Evolutionary conservation across 148 eudicot species (phyloP).

Genomic region (Camellia sinensis): DNA sequence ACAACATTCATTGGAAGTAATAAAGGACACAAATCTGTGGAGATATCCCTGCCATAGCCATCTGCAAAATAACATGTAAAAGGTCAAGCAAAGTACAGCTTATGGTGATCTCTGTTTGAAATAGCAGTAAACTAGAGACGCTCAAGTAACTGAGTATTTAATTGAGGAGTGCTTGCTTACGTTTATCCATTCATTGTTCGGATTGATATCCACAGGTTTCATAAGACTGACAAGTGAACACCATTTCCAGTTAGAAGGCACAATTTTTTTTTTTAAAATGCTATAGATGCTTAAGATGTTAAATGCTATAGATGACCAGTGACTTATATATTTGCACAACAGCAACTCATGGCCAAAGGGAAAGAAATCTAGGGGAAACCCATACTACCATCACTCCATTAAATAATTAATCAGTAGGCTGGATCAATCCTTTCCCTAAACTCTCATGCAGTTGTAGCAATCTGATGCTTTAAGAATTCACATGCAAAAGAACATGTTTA

Average conservation of each 20-base stretch:
- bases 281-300: background rate
- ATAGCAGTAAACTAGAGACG: background rate
- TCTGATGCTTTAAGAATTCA: background rate
- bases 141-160: background rate
- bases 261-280: background rate
- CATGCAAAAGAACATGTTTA: background rate
- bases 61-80: conserved; percentile 38
- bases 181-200: conserved; percentile 85
- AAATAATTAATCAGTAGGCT: background rate
- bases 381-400: background rate
- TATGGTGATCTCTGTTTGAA: background rate
- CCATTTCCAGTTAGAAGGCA: conserved; percentile 12
- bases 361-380: background rate
- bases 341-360: background rate
- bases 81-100: background rate
- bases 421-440: background rate
- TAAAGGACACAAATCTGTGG: conserved; percentile 87
- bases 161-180: conserved; percentile 44
- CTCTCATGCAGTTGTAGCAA: background rate
- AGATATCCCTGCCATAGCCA: conserved; percentile 81
- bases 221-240: conserved; percentile 56
- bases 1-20: background rate
- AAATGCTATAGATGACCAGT: background rate
- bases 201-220: conserved; percentile 83
- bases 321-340: background rate